Evolutionary conservation across 208 protist species (phyloP), one percentile per base, ranked within the genome.

Genomic region (Jaenimonas drosophilae): DNA sequence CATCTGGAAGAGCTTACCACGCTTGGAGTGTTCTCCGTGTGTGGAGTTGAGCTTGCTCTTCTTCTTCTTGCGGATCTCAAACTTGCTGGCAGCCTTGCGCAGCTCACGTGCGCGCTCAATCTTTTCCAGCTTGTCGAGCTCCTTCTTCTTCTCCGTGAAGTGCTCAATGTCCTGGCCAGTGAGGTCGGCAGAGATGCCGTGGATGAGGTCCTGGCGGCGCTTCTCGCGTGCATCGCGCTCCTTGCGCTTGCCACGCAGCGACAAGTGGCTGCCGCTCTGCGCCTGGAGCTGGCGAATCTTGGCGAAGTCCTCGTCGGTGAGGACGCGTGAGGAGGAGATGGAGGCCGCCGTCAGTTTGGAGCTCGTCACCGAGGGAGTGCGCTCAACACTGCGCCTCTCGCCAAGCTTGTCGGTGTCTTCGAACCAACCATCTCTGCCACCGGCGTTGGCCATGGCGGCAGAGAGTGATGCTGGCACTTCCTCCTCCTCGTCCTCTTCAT

Each of bases 21-120:
- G 62, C 75, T 91, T 91, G 19, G 79, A 76, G 59, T 95, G 79
- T 53, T 91, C 78, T 12, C 63, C 59, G 48, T 91, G 81, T 0
- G 87, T 91, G 1, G 87, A 79, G 66, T 90, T 88, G 14, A 89
- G 68, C 50, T 90, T 89, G 49, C 71, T 89, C 78, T 95, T 95
- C 66, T 71, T 88, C 63, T 89, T 88, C 61, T 86, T 84, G 14
- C 72, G 62, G 21, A 90, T 72, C 55, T 94, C 86, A 53, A 94
- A 94, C 65, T 84, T 88, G 31, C 79, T 91, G 25, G 46, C 66
- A 20, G 75, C 76, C 59, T 77, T 74, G 37, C 87, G 76, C 31
- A 81, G 52, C 61, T 95, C 82, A 44, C 79, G 71, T 1, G 83
- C 76, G 27, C 70, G 50, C 37, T 82, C 82, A 24, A 95, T 82